These are phyloP conservation scores for Biancaea sappan DNA, from an alignment of 306 rosid genomes.

Conservation along the genomic window DNA sequence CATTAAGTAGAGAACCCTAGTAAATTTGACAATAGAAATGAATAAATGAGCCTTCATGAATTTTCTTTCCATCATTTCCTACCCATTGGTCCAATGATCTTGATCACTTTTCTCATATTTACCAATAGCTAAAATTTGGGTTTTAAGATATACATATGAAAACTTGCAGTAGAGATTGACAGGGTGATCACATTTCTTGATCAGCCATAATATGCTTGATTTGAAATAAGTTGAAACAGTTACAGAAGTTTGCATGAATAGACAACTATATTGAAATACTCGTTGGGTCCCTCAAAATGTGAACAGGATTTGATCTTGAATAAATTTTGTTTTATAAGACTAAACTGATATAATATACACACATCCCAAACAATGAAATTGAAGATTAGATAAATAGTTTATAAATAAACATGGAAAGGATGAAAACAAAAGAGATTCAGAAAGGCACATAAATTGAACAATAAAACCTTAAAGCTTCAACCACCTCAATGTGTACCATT, in stretches of 20 bases:
- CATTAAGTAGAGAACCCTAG: background rate
- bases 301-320: background rate
- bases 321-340: too few species aligned
- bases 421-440: background rate
- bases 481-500: constrained; percentile 1
- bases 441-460: background rate
- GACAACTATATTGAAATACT: background rate
- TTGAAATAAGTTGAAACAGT: background rate
- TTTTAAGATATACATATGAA: background rate
- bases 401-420: background rate
- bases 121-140: background rate
- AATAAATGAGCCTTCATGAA: background rate
- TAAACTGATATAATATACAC: too few species aligned
- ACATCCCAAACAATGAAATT: background rate
- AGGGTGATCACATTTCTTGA: constrained; percentile 12
- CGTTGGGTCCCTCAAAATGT: background rate
- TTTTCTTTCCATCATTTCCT: background rate
- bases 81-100: background rate
- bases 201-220: background rate
- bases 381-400: background rate
- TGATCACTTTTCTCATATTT: background rate
- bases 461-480: background rate
- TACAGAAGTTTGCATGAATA: background rate
- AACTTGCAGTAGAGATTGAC: constrained; percentile 22
- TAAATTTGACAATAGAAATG: background rate